Evolutionary conservation across 2,329 filamentous ascomycete species (phyloP), one percentile per base, ranked within the genome.

Genomic region (Ophiocordyceps unilateralis): DNA sequence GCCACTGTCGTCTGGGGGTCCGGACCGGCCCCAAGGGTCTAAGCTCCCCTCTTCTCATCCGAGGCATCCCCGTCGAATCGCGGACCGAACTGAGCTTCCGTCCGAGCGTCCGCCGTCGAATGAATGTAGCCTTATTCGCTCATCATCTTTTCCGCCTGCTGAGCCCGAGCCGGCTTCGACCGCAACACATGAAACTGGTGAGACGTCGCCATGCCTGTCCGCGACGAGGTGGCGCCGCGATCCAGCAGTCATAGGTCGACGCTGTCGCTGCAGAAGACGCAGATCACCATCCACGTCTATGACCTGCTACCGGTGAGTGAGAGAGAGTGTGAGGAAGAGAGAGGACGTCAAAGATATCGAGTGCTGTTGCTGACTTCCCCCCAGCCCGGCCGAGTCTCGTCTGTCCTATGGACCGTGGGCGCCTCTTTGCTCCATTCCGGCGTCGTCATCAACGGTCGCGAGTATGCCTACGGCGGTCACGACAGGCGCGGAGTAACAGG

Each of bases 401-500:
- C 81, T 0, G 52, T 85, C 12, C 70, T 93, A 24, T 93, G 85
- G 85, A 72, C 77, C 19, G 58, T 89, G 43, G 85, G 85, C 46
- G 74, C 80, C 39, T 83, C 80, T 5, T 75, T 93, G 28, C 72
- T 91, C 5, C 85, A 93, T 58, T 84, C 84, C 0, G 85, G 83
- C 42, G 81, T 93, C 43, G 83, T 87, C 36, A 84, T 91, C 60
- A 79, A 80, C 56, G 76, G 80, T 50, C 74, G 69, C 48, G 85
- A 93, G 65, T 93, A 91, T 57, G 85, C 85, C 20, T 93, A 85
- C 54, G 85, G 85, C 38, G 85, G 85, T 1, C 85, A 93, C 58
- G 77, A 84, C 55, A 74, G 73, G 51, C 73, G 66, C 41, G 73
- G 74, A 21, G 60, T 80, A 44, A 89, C 82, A 4, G 85, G 85